These are phyloP conservation scores for Fagus sylvatica DNA, from an alignment of 306 rosid genomes.

Conservation along the genomic window DNA sequence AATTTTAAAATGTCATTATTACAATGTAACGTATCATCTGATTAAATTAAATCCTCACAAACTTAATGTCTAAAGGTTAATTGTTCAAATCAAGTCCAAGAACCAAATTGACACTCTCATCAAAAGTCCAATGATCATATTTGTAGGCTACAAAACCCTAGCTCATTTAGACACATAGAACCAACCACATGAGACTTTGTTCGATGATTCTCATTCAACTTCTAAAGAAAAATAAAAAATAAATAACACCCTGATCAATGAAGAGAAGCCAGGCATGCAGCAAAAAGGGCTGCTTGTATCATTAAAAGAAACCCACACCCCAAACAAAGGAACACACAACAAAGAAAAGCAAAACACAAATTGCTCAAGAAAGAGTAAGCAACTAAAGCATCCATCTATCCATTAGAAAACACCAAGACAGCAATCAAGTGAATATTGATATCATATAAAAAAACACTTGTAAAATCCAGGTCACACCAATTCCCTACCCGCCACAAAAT, in stretches of 20 bases:
- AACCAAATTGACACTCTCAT: too few relatives aligned
- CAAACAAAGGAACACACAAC: too few relatives aligned
- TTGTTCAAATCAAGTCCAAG: too few relatives aligned
- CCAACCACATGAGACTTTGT: neutral
- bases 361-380: neutral
- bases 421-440: neutral
- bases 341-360: neutral
- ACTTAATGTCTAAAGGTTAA: too few relatives aligned
- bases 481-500: constrained; percentile 19
- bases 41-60: too few relatives aligned
- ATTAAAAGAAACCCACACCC: neutral
- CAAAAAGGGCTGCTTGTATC: neutral
- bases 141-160: neutral
- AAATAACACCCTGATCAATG: neutral
- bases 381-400: neutral
- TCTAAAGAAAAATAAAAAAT: neutral
- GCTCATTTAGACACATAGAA: neutral
- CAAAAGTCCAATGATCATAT: too few relatives aligned
- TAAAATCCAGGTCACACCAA: constrained; percentile 24
- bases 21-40: too few relatives aligned
- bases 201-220: neutral
- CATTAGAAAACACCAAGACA: neutral
- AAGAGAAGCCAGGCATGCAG: neutral
- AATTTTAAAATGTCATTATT: too few relatives aligned
- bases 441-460: neutral